Percentiles rank a stretch among this genome's conserved stretches.
Conservation (phyloP, 208 protist species). For the Borovskyia barvae region DNA sequence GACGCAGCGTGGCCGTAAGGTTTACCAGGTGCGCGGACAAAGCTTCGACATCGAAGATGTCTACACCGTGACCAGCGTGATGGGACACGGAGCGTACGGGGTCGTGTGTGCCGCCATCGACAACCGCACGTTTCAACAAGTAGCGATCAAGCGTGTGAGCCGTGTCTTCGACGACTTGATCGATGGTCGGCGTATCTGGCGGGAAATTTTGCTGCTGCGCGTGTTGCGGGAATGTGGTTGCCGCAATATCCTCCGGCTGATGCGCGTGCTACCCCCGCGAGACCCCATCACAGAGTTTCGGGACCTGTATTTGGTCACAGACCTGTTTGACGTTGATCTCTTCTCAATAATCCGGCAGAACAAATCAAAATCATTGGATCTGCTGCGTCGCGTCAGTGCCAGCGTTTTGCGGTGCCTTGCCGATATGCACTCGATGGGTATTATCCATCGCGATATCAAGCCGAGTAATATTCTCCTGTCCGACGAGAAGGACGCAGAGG, state of each 20-base stretch:
- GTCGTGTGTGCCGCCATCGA: conserved; percentile 86
- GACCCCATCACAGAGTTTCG: conserved; percentile 73
- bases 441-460: conserved; percentile 97
- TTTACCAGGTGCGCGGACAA: conserved; percentile 82
- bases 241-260: conserved; percentile 89
- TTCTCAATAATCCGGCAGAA: conserved; percentile 64
- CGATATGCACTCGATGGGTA: conserved; percentile 95
- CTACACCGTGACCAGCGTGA: conserved; percentile 85
- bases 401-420: conserved; percentile 95
- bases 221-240: conserved; percentile 91
- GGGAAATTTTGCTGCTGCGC: conserved; percentile 95
- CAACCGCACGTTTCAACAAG: conserved; percentile 70
- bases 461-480: conserved; percentile 95
- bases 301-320: conserved; percentile 89
- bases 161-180: conserved; percentile 95
- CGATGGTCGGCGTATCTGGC: conserved; percentile 95
- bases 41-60: conserved; percentile 85
- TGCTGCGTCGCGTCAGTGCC: conserved; percentile 94
- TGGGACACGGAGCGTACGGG: conserved; percentile 90
- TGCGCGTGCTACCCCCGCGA: conserved; percentile 67
- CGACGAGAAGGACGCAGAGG: conserved; percentile 67
- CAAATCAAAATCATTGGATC: conserved; percentile 54
- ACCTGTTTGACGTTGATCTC: conserved; percentile 95
- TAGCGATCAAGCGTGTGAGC: conserved; percentile 98
- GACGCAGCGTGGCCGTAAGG: conserved; percentile 79